Evolutionary conservation across 768 basidiomycete species (phyloP).

Genomic region (Suillus luteus): DNA sequence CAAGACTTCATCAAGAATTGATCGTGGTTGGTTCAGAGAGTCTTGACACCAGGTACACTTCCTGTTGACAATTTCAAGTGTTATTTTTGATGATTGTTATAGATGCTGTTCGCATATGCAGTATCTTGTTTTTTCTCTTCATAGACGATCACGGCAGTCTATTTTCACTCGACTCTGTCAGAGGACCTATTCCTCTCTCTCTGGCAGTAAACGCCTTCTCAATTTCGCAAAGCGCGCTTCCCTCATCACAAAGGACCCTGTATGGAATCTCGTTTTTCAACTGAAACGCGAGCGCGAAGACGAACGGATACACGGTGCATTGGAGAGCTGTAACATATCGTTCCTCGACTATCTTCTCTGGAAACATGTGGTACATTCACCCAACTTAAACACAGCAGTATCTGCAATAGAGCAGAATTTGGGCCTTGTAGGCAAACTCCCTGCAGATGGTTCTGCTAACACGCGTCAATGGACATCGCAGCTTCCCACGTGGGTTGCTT

Average conservation of each 20-base stretch:
- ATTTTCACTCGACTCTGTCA: background rate
- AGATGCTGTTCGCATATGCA: slow-evolving; percentile 25
- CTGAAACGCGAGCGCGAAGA: slow-evolving; percentile 26
- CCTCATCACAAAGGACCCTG: slow-evolving; percentile 38
- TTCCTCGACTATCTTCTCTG: slow-evolving; percentile 42
- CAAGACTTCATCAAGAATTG: background rate
- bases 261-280: slow-evolving; percentile 44
- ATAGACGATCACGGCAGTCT: slow-evolving; percentile 8
- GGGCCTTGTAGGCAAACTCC: slow-evolving; percentile 3
- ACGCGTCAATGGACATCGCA: background rate
- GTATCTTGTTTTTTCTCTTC: slow-evolving; percentile 18
- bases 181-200: slow-evolving; percentile 23
- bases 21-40: background rate
- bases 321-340: slow-evolving; percentile 36
- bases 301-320: slow-evolving; percentile 21
- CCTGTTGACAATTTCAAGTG: background rate
- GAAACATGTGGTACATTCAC: slow-evolving; percentile 37
- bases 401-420: slow-evolving; percentile 19
- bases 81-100: slow-evolving; percentile 14
- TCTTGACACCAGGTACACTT: slow-evolving; percentile 13
- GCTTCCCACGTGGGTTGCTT: slow-evolving; percentile 56
- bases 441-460: background rate
- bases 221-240: slow-evolving; percentile 38
- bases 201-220: slow-evolving; percentile 21
- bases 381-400: slow-evolving; percentile 37